Percentiles rank a stretch among this genome's conserved stretches.
Conservation (phyloP, 2,329 filamentous ascomycete genomes). For the Colletotrichum paranaense region DNA sequence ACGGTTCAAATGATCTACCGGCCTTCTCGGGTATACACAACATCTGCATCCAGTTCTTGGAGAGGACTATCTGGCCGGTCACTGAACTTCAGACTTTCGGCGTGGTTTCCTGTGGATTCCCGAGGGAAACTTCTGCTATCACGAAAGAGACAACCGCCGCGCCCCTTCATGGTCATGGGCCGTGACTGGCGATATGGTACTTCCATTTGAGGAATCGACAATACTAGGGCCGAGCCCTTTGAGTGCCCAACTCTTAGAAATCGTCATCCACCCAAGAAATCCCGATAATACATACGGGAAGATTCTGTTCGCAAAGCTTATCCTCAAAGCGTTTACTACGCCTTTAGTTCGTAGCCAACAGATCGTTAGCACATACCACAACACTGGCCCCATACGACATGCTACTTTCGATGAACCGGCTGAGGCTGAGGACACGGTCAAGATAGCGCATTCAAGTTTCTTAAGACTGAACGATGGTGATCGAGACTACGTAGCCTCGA, state of each 20-base stretch:
- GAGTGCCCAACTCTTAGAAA: neutral
- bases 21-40: slow-evolving; percentile 12
- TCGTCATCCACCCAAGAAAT: neutral
- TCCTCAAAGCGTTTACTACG: neutral
- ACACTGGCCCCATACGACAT: neutral
- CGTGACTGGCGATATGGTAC: neutral
- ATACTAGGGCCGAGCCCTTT: neutral
- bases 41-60: neutral
- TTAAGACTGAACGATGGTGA: neutral
- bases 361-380: neutral
- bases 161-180: slow-evolving; percentile 2
- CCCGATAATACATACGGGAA: neutral
- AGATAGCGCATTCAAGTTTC: neutral
- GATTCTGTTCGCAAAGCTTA: neutral
- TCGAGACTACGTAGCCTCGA: neutral
- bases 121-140: neutral
- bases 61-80: neutral
- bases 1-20: neutral
- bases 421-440: neutral
- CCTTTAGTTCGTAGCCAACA: neutral
- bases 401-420: neutral
- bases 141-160: neutral
- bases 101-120: neutral
- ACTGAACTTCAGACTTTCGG: neutral
- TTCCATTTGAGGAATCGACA: neutral